Base-by-base conservation (phyloP, 1,284 basidiomycete genomes). In the Cystobasidiaceae sp. region DNA sequence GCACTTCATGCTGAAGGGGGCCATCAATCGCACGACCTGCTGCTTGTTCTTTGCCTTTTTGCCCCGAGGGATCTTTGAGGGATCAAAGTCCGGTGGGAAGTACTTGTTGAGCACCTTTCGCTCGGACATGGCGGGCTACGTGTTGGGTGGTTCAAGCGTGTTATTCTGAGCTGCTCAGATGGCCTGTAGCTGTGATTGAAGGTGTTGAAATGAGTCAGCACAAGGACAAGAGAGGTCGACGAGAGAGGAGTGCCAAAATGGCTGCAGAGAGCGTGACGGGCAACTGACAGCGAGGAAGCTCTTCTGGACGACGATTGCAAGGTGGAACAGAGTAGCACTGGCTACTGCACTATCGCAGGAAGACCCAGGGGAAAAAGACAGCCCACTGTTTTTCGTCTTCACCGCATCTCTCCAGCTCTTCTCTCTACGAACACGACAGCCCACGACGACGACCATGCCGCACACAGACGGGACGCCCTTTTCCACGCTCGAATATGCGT, bases 11-110 rank as follows among this genome's bases (percentile, higher is more conserved):
- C 90, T 93, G 78, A 96, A 99, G 0, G 94, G 94, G 5, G 96
- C 93, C 94, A 98, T 98, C 50, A 99, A 84, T 82, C 93, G 90
- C 68, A 98, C 93, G 63, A 93, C 89, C 79, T 94, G 90, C 76
- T 97, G 94, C 19, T 58, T 68, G 39, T 71, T 68, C 65, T 68
- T 69, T 62, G 87, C 86, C 77, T 96, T 94, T 82, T 89, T 93
- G 62, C 88, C 87, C 72, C 96, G 83, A 46, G 91, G 90, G 78
- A 97, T 96, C 68, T 69, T 88, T 71, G 90, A 86, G 68, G 94
- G 96, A 81, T 98, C 96, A 79, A 97, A 99, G 79, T 98, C 94
- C 71, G 82, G 80, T 19, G 81, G 81, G 72, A 79, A 81, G 76
- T 74, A 72, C 71, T 30, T 23, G 32, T 21, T 15, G 21, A 37